Percentiles rank a stretch among this genome's conserved stretches.
Evolutionary conservation across 2,329 filamentous ascomycete species (phyloP).

Genomic region (Neofusicoccum kwambonambiense): DNA sequence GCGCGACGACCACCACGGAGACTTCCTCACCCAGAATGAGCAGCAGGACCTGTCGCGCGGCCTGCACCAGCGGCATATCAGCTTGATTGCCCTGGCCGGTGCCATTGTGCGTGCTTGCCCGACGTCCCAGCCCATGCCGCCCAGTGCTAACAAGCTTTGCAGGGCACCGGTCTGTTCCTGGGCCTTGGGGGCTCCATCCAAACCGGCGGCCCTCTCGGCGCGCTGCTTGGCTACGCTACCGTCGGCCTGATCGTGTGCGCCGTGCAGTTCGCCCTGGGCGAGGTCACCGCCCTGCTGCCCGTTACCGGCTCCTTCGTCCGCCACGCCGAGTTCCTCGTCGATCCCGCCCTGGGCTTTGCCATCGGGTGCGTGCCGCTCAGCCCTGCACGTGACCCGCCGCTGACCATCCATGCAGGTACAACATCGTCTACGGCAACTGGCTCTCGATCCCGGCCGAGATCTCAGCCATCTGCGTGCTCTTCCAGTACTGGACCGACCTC

Average conservation of each 20-base stretch:
- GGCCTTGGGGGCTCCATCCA: slow-evolving; percentile 54
- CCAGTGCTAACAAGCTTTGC: not conserved
- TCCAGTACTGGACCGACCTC: slow-evolving; percentile 31
- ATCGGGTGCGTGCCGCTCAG: slow-evolving; percentile 21
- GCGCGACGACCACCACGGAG: slow-evolving; percentile 48
- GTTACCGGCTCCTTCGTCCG: slow-evolving; percentile 52
- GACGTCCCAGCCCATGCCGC: no score
- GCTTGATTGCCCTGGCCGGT: slow-evolving; percentile 59
- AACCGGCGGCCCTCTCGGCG: slow-evolving; percentile 52
- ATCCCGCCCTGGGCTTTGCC: slow-evolving; percentile 45
- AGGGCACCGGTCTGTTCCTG: slow-evolving; percentile 47
- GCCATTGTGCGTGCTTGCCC: slow-evolving; percentile 42
- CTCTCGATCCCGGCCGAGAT: slow-evolving; percentile 34
- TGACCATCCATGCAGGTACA: slow-evolving; percentile 6
- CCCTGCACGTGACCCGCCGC: not conserved
- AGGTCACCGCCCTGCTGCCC: slow-evolving; percentile 52
- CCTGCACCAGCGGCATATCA: slow-evolving; percentile 51
- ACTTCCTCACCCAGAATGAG: slow-evolving; percentile 50
- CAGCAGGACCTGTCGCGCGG: slow-evolving; percentile 53
- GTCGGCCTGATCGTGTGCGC: slow-evolving; percentile 51
- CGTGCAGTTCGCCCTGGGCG: slow-evolving; percentile 53
- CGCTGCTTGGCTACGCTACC: slow-evolving; percentile 53
- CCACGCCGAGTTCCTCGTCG: slow-evolving; percentile 52
- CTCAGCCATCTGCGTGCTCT: slow-evolving; percentile 29
- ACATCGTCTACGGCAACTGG: slow-evolving; percentile 28